Evolutionary conservation across 2,329 filamentous ascomycete species (phyloP), one percentile per base, ranked within the genome.

Genomic region (Colletotrichum eleusines): DNA sequence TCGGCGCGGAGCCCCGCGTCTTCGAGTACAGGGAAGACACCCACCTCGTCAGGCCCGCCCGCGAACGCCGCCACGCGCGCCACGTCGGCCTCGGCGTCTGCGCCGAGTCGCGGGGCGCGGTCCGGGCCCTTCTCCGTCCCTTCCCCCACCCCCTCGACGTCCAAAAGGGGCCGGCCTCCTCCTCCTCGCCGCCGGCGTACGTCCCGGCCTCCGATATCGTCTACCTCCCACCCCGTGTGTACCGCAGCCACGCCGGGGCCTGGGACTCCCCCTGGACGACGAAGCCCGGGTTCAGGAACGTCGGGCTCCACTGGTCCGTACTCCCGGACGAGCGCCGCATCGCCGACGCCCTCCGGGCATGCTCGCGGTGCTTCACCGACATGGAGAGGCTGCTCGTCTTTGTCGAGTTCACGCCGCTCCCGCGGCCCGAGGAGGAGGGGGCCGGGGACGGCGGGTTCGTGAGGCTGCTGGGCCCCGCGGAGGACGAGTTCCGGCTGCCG

Each of bases 201-300:
- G 14, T 46, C n/a, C 64, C 68, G 8, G 28, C 18, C 9, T 46
- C 46, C 2, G 68, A 71, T 51, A 44, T 71, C 38, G 50, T 71
- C 53, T 71, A 71, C 51, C 58, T 71, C 9, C 68, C 68, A 23
- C 68, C 68, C n/a, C 58, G 42, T 28, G 64, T 71, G 28, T 71
- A 63, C 64, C 64, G 68, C 53, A 63, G 51, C 42, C 68, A 64
- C 35, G 46, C 68, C 53, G 63, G 66, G 23, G 68, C 68, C 18
- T 68, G 68, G 68, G 68, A 71, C 31, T 48, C 68, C 2, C 42
- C 62, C 16, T 71, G 68, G 68, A 71, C 68, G 42, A 71, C 64
- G 51, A 71, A 63, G 16, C 68, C 68, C 7, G 64, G 64, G 1
- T 46, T 71, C 51, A 14, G 53, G 4, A 71, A 71, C 58, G 58